phyloP scores from a whole-genome alignment of 192 early-diverging fungal genomes.

The Backusella parvicylindrica region DNA sequence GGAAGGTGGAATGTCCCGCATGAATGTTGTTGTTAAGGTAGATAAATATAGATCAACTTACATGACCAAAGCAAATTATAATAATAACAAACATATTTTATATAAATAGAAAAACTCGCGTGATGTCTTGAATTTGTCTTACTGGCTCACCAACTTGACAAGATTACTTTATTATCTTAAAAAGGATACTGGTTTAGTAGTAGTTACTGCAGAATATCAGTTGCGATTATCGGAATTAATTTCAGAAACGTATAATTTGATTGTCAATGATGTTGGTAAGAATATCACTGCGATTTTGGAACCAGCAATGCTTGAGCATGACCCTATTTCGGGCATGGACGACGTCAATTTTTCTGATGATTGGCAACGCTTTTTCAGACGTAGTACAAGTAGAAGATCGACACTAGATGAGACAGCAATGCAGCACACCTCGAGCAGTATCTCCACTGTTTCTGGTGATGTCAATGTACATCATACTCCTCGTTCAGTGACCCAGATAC shows the following conservation, averaged over 20 bases:
- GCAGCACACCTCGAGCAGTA: constrained; percentile 51
- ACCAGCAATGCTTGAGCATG: constrained; percentile 64
- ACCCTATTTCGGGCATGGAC: constrained; percentile 67
- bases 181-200: constrained; percentile 71
- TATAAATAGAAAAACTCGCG: constrained; percentile 15
- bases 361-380: constrained; percentile 52
- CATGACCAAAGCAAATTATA: not conserved
- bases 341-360: constrained; percentile 56
- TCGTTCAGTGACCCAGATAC: constrained; percentile 65
- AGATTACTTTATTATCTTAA: constrained; percentile 85
- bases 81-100: not conserved
- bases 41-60: not conserved
- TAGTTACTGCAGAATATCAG: constrained; percentile 67
- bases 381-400: constrained; percentile 29
- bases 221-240: constrained; percentile 76
- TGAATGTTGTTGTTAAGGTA: constrained; percentile 52
- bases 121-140: constrained; percentile 46
- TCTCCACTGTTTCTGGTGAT: not conserved
- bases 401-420: constrained; percentile 6
- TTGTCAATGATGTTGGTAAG: constrained; percentile 60
- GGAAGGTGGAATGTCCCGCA: constrained; percentile 48
- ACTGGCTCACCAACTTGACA: constrained; percentile 84
- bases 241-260: constrained; percentile 61
- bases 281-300: constrained; percentile 63
- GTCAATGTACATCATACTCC: constrained; percentile 43